Percentiles rank a stretch among this genome's conserved stretches.
These are phyloP conservation scores for Thalassiosira mediterranea DNA, from an alignment of 352 stramenopile species.

Conservation along the genomic window DNA sequence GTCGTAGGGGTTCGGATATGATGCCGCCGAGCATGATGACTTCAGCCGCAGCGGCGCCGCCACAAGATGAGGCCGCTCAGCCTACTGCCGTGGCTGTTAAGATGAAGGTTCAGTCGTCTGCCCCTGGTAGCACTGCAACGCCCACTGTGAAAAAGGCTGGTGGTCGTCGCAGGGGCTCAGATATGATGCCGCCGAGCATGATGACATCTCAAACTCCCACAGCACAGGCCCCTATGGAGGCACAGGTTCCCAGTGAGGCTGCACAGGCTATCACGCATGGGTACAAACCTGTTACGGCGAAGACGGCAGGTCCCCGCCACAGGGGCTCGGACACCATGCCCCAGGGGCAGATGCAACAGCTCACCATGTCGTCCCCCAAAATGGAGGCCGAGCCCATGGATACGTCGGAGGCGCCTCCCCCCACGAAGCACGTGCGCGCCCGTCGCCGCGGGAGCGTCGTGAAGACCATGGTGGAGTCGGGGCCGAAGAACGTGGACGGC, in stretches of 20 bases:
- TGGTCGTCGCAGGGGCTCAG: not conserved
- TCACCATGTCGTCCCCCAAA: slow-evolving; percentile 9
- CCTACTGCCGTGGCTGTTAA: no score
- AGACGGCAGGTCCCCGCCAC: not conserved
- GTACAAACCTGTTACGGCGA: not conserved
- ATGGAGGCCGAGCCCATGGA: slow-evolving; percentile 2
- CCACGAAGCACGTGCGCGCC: slow-evolving; percentile 1
- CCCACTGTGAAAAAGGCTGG: not conserved
- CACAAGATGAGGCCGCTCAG: no score
- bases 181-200: not conserved
- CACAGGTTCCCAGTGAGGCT: no score
- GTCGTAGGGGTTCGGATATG: not conserved
- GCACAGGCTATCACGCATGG: not conserved
- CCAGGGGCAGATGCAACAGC: slow-evolving; percentile 24
- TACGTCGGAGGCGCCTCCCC: not conserved
- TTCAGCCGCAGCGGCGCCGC: no score
- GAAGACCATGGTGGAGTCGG: slow-evolving; percentile 21
- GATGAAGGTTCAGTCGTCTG: no score
- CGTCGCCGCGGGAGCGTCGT: slow-evolving; percentile 32
- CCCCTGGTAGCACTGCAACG: not conserved
- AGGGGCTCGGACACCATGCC: slow-evolving; percentile 15
- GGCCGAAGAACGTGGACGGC: slow-evolving; percentile 30
- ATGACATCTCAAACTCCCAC: not conserved
- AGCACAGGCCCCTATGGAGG: no score
- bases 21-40: no score